phyloP scores from a whole-genome alignment of 2,329 filamentous ascomycete genomes.

The Ceratocystis alfenasii region DNA sequence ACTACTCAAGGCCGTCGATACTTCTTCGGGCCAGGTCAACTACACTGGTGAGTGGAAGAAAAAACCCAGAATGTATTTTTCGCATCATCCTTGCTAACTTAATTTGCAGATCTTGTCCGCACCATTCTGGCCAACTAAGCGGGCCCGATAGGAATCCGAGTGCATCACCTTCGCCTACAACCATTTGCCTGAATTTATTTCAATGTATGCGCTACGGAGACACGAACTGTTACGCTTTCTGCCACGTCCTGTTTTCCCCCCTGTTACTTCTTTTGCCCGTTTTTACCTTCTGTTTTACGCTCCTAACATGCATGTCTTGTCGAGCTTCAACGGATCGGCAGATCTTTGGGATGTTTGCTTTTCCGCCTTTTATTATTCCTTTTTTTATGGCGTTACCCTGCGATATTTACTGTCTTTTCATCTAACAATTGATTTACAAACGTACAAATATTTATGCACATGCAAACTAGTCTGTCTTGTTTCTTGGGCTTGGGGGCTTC shows the following conservation, averaged over 20 bases:
- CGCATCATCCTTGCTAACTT: constrained; percentile 15
- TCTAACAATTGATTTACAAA: constrained; percentile 11
- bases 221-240: constrained; percentile 22
- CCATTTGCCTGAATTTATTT: constrained; percentile 10
- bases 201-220: constrained; percentile 12
- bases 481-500: background rate
- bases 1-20: constrained; percentile 95
- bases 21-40: constrained; percentile 91
- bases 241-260: background rate
- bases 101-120: constrained; percentile 58
- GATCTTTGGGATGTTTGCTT: constrained; percentile 6
- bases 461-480: background rate
- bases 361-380: background rate
- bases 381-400: constrained; percentile 6
- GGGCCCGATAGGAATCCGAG: constrained; percentile 20
- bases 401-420: constrained; percentile 6
- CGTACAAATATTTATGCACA: constrained; percentile 1
- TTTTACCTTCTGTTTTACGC: constrained; percentile 7
- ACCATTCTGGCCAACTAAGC: constrained; percentile 72
- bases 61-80: background rate
- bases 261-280: background rate
- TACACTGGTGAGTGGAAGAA: constrained; percentile 63
- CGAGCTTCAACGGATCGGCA: constrained; percentile 3
- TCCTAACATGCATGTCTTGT: background rate
- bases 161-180: constrained; percentile 10